A percentile compares a stretch with the other conserved stretches of the same genome.
Evolutionary conservation across 306 rosid genomes (phyloP).

Genomic region (Vigna nakashimae): DNA sequence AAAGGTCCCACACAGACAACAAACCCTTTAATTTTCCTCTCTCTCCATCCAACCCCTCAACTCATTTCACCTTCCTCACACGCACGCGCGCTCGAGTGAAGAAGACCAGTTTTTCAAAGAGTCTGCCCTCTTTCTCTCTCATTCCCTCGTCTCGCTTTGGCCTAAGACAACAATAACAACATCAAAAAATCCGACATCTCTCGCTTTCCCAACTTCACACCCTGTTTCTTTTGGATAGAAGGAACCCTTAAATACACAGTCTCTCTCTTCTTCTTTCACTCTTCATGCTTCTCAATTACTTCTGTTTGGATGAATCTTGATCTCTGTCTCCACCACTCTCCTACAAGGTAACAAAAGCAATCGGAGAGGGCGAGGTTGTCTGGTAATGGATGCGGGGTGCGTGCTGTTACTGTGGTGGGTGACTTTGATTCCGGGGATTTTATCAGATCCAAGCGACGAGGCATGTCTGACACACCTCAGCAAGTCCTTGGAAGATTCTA

Average conservation of each 20-base stretch:
- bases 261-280: not conserved
- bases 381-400: conserved; percentile 53
- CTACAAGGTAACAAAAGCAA: not conserved
- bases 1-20: conserved; percentile 12
- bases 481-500: conserved; percentile 72
- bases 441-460: conserved; percentile 92
- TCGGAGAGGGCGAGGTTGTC: too few species aligned
- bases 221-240: not conserved
- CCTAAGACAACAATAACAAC: conserved; percentile 36
- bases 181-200: conserved; percentile 34
- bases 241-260: conserved; percentile 24
- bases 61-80: too few species aligned
- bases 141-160: not conserved
- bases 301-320: not conserved
- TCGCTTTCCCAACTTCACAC: conserved; percentile 28
- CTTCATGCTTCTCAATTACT: not conserved
- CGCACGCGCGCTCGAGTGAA: not conserved
- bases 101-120: conserved; percentile 35
- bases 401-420: conserved; percentile 41
- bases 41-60: not conserved
- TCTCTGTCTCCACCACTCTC: not conserved
- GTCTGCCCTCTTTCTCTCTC: not conserved
- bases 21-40: conserved; percentile 39
- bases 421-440: not conserved
- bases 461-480: conserved; percentile 71